Conservation (phyloP, 179 eudicot genomes). For the Spinacia oleracea region DNA sequence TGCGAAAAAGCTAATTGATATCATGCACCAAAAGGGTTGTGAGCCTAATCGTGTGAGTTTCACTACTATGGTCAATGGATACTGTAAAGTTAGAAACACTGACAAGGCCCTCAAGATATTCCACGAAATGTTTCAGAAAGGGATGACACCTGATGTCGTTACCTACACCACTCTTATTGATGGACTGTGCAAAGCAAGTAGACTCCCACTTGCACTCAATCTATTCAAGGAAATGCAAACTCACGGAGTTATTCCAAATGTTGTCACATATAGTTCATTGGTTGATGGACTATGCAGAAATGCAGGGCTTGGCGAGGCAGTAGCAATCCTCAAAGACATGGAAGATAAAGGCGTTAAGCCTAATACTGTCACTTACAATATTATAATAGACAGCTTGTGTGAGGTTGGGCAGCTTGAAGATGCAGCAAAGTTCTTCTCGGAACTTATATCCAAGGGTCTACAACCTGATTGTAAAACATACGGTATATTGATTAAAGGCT, state of each 20-base stretch:
- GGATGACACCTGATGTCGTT: background rate
- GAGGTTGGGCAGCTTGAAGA: background rate
- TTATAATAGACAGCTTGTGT: background rate
- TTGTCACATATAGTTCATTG: background rate
- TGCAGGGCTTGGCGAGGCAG: background rate
- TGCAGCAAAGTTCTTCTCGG: background rate
- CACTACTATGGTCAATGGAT: background rate
- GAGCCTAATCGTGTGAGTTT: background rate
- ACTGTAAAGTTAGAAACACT: background rate
- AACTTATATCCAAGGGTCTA: background rate
- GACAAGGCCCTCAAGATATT: background rate
- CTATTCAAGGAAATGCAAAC: background rate
- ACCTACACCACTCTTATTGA: background rate
- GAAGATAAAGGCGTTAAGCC: background rate
- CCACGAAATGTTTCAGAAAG: background rate
- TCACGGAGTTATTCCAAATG: background rate
- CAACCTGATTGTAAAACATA: background rate
- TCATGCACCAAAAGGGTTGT: background rate
- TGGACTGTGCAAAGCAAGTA: background rate
- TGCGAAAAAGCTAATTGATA: background rate
- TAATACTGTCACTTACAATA: background rate
- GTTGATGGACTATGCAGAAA: background rate
- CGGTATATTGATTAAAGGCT: background rate
- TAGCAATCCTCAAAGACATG: background rate
- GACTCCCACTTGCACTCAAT: background rate